These are phyloP conservation scores for Stagonosporopsis vannaccii DNA, from an alignment of 2,329 filamentous ascomycete species.

Conservation along the genomic window DNA sequence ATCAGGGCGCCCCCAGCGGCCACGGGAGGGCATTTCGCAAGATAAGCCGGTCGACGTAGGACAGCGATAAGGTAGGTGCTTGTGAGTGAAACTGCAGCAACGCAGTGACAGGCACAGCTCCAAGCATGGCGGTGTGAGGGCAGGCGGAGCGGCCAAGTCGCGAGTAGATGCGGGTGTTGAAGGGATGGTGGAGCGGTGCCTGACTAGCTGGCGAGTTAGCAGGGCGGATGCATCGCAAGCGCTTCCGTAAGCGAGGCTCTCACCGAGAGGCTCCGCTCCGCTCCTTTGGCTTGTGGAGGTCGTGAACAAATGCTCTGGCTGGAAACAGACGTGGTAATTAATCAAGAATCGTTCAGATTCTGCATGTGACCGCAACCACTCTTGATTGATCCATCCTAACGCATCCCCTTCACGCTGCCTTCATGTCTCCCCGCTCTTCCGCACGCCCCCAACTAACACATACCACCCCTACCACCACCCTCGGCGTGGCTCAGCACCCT, in stretches of 20 bases:
- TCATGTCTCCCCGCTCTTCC: neutral
- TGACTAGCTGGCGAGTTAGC: constrained; percentile 7
- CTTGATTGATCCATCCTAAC: too few relatives aligned
- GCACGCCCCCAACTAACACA: neutral
- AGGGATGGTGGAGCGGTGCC: constrained; percentile 17
- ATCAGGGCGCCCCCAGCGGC: constrained; percentile 23
- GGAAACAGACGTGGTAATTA: too few relatives aligned
- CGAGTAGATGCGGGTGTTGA: constrained; percentile 8
- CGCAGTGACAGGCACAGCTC: constrained; percentile 13
- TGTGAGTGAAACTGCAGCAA: constrained; percentile 20
- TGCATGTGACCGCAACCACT: too few relatives aligned
- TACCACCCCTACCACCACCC: neutral
- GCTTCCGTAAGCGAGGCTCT: constrained; percentile 16
- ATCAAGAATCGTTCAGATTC: too few relatives aligned
- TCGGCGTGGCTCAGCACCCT: constrained; percentile 5
- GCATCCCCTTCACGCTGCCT: neutral
- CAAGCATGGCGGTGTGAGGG: constrained; percentile 22
- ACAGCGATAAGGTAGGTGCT: constrained; percentile 15
- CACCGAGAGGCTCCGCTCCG: constrained; percentile 6
- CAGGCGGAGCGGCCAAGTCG: neutral
- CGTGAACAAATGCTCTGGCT: neutral
- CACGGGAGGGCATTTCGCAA: constrained; percentile 15
- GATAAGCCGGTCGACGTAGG: constrained; percentile 14
- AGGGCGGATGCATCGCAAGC: constrained; percentile 7
- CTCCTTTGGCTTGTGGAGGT: neutral